Evolutionary conservation across 441 rosid genomes (phyloP), one percentile per base, ranked within the genome.

Genomic region (Aleurites moluccanus): DNA sequence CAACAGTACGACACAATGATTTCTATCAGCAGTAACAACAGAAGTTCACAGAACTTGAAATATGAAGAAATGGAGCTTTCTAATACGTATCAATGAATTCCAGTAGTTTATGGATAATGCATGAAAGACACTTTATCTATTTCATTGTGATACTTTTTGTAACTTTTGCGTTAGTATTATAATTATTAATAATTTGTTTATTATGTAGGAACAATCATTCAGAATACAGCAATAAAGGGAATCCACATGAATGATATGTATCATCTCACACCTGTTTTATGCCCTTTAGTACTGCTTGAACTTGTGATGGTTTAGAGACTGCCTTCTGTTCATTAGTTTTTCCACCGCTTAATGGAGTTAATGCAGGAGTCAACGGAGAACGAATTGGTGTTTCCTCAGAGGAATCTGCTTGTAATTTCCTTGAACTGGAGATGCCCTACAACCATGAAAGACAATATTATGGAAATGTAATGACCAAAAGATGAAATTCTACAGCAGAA

Each of bases 261-360:
- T 64, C 44, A 45, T 52, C 59, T 18, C 62, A 21, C 68, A 90
- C 93, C 94, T 90, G 96, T 78, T 92, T 92, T 78, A 92, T 91
- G 79, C 89, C 91, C 86, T 90, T 95, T 23, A 90, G 77, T 57
- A 91, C 85, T 60, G 94, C 99, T 77, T 92, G 96, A 80, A 95
- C 99, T 70, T 78, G 85, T 44, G 85, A 50, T 62, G 89, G 87
- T 85, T 88, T 94, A 44, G 87, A 64, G 49, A 77, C 78, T 73
- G 79, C 85, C 82, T 87, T 91, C 77, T 89, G 88, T 75, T 85
- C 89, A 74, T 89, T 90, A 80, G 81, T 75, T 76, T 87, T 86
- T 64, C 96, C 93, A 80, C 83, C 79, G 61, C 73, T 77, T 65
- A 83, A 68, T 42, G 89, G 75, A 61, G 75, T 76, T 78, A 91